Percentiles rank a stretch among this genome's conserved stretches.
phyloP scores from a whole-genome alignment of 2,329 filamentous ascomycete genomes.

The Pseudocercospora macadamiae region DNA sequence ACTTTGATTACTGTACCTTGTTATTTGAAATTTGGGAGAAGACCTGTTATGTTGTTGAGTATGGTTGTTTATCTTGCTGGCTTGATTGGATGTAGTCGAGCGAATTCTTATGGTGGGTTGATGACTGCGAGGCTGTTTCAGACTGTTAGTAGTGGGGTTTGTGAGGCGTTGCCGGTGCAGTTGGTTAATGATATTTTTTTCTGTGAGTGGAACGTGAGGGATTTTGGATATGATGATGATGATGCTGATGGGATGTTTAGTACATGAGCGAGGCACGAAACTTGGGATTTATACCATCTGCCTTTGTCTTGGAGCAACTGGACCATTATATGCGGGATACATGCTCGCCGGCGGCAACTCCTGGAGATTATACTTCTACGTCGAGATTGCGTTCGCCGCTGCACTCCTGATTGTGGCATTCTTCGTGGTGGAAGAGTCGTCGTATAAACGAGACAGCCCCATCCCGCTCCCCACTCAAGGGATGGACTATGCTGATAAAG shows the following conservation, averaged over 20 bases:
- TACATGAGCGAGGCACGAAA: slow-evolving; percentile 51
- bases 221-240: neutral
- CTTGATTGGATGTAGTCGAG: slow-evolving; percentile 47
- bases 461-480: neutral
- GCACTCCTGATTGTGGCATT: slow-evolving; percentile 53
- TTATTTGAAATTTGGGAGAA: slow-evolving; percentile 55
- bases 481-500: slow-evolving; percentile 18
- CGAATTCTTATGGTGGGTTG: slow-evolving; percentile 44
- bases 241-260: slow-evolving; percentile 20
- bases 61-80: slow-evolving; percentile 47
- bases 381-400: slow-evolving; percentile 58
- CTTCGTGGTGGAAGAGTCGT: slow-evolving; percentile 64
- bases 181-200: slow-evolving; percentile 55
- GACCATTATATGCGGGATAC: slow-evolving; percentile 62
- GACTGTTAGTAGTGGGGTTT: slow-evolving; percentile 49
- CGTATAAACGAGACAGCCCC: slow-evolving; percentile 46
- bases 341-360: slow-evolving; percentile 61
- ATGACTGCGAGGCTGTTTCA: slow-evolving; percentile 50
- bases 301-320: slow-evolving; percentile 59
- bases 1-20: slow-evolving; percentile 59
- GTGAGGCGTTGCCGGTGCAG: slow-evolving; percentile 52
- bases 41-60: slow-evolving; percentile 49
- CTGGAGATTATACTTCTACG: slow-evolving; percentile 65
- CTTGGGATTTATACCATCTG: slow-evolving; percentile 64
- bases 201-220: slow-evolving; percentile 18